Evolutionary conservation across 495 filamentous ascomycete species (phyloP), one percentile per base, ranked within the genome.

Genomic region (Venustampulla echinocandica): DNA sequence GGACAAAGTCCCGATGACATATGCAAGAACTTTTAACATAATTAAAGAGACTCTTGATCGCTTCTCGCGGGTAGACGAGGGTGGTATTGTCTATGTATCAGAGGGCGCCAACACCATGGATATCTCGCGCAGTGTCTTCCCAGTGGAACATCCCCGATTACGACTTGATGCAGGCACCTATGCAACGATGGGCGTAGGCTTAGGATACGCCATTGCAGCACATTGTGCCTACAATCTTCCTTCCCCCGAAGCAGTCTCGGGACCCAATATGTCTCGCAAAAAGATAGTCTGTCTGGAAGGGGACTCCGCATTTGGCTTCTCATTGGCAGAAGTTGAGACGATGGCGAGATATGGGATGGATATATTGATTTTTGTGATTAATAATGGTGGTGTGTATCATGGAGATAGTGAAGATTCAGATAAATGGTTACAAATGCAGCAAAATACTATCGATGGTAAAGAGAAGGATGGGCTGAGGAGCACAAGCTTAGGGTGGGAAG

Each of bases 61-160:
- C 0, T 44, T 65, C 6, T 52, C 64, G 70, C 27, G 67, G 4
- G 58, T 62, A 0, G 62, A 69, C 15, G 61, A 69, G 6, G 76
- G 76, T 9, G 58, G 64, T 44, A 68, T 81, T 20, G 73, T 82
- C 14, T 81, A 81, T 49, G 64, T 82, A 44, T 80, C 77, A 1
- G 79, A 83, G 63, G 79, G 79, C 35, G 77, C 79, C 19, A 82
- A 82, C 60, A 80, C 78, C 13, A 81, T 82, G 80, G 77, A 81
- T 52, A 81, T 82, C 33, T 76, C 73, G 2, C 72, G 79, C n/a
- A 69, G 69, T 19, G 68, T 75, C 49, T 81, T 83, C 61, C 66
- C 70, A 0, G 64, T 82, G 10, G 61, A 74, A 14, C 63, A 77
- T 42, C 79, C 80, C 5, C 71, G 80, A 23, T 69, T 75, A 2